Conservation (phyloP, 2,329 filamentous ascomycete species). For the Colletotrichum sp. region DNA sequence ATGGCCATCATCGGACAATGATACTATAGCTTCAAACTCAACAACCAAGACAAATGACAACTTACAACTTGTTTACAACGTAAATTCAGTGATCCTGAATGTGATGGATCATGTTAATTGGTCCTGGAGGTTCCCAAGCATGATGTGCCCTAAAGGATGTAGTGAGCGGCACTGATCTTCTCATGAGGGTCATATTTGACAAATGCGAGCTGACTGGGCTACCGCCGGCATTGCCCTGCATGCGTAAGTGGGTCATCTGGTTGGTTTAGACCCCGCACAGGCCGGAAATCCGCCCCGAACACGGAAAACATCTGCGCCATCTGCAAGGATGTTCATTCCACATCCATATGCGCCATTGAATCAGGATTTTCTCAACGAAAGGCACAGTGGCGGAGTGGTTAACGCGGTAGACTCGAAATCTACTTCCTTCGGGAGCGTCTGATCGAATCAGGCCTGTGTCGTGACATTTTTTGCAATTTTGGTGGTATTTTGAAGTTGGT, state of each 20-base stretch:
- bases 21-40: not conserved
- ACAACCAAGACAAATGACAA: not conserved
- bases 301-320: not conserved
- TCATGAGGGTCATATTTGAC: not conserved
- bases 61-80: not conserved
- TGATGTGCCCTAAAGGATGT: not conserved
- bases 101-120: not conserved
- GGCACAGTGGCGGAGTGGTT: not conserved
- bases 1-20: too few species aligned
- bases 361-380: too few species aligned
- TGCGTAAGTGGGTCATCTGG: not conserved
- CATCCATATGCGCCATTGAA: not conserved
- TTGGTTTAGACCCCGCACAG: not conserved
- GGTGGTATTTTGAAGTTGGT: not conserved
- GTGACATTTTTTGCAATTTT: not conserved
- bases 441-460: not conserved
- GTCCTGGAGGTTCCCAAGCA: not conserved
- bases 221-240: not conserved
- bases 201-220: not conserved
- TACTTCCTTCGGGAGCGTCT: not conserved
- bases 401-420: not conserved
- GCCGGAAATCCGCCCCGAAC: not conserved
- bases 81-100: rapidly evolving
- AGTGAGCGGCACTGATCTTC: not conserved
- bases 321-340: not conserved